These are phyloP conservation scores for Lactifluus echinatus DNA, from an alignment of 768 basidiomycete species.

Conservation along the genomic window DNA sequence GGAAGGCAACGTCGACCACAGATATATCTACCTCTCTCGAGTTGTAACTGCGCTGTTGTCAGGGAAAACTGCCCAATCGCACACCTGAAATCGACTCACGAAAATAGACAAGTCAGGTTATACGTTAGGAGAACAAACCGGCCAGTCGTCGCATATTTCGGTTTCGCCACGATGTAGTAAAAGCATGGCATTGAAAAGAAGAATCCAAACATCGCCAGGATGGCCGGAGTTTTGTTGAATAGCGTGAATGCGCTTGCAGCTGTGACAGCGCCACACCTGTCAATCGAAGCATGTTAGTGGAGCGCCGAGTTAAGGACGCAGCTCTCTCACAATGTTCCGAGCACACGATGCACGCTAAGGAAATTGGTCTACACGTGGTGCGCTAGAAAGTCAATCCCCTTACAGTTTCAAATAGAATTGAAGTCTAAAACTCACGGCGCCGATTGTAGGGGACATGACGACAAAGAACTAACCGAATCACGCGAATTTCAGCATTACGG, in stretches of 20 bases:
- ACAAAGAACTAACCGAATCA: conserved; percentile 56
- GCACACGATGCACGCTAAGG: conserved; percentile 70
- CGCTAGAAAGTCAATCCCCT: conserved; percentile 7
- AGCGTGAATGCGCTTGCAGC: conserved; percentile 65
- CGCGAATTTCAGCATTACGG: neutral
- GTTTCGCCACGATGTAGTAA: conserved; percentile 75
- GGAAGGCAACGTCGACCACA: conserved; percentile 61
- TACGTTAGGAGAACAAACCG: conserved; percentile 82
- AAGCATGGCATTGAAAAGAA: conserved; percentile 91
- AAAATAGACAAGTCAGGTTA: conserved; percentile 68
- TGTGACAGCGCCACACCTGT: conserved; percentile 67
- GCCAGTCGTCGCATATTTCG: conserved; percentile 64
- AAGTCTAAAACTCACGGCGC: conserved; percentile 48
- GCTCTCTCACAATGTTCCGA: conserved; percentile 68
- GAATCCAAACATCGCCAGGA: conserved; percentile 79
- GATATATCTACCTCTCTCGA: conserved; percentile 53
- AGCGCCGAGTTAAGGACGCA: conserved; percentile 1
- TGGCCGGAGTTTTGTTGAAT: conserved; percentile 66
- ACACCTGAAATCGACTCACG: conserved; percentile 25
- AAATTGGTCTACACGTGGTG: conserved; percentile 62
- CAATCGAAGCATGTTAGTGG: conserved; percentile 7
- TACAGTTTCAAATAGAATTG: conserved; percentile 4
- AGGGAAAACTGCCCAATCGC: conserved; percentile 2
- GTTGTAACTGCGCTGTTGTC: conserved; percentile 55
- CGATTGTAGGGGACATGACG: conserved; percentile 88